Percentiles rank a stretch among this genome's conserved stretches.
phyloP scores from a whole-genome alignment of 2,329 filamentous ascomycete genomes.

The Tolypocladium ovalisporum region DNA sequence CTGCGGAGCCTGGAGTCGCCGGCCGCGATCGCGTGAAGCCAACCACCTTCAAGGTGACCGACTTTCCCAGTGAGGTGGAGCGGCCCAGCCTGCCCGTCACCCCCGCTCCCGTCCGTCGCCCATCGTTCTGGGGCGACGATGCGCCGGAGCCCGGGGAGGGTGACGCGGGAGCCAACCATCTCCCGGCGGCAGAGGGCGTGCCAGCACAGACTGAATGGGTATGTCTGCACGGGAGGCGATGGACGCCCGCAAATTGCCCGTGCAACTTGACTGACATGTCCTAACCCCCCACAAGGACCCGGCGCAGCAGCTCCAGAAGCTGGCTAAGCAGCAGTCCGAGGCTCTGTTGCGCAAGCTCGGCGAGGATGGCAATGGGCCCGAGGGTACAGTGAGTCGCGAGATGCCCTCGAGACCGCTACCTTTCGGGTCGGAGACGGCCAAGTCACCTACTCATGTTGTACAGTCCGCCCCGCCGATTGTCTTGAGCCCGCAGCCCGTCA shows the following conservation, averaged over 20 bases:
- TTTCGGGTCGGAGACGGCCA: slow-evolving; percentile 37
- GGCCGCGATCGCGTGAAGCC: slow-evolving; percentile 9
- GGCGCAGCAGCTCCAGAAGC: slow-evolving; percentile 55
- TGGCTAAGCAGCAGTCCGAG: slow-evolving; percentile 56
- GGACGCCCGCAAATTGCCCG: slow-evolving; percentile 39
- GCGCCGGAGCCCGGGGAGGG: slow-evolving; percentile 29
- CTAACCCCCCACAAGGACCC: slow-evolving; percentile 52
- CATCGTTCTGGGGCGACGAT: slow-evolving; percentile 50
- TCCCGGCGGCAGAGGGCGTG: slow-evolving; percentile 73
- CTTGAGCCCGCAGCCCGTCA: slow-evolving; percentile 4
- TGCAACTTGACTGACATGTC: slow-evolving; percentile 46
- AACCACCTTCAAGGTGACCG: slow-evolving; percentile 58
- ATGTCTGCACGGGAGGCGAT: slow-evolving; percentile 53
- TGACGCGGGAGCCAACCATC: slow-evolving; percentile 37
- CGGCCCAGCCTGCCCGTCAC: slow-evolving; percentile 85
- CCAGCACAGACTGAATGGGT: slow-evolving; percentile 88
- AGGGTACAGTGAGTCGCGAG: slow-evolving; percentile 21
- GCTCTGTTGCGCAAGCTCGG: slow-evolving; percentile 45
- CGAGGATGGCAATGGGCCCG: slow-evolving; percentile 15
- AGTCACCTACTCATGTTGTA: slow-evolving; percentile 15
- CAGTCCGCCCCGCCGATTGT: slow-evolving; percentile 9
- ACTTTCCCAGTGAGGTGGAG: slow-evolving; percentile 76
- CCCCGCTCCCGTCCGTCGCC: slow-evolving; percentile 65
- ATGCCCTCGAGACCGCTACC: slow-evolving; percentile 40
- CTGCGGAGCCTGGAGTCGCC: background rate